A percentile compares a stretch with the other conserved stretches of the same genome.
Evolutionary conservation across 805 yeast genomes (phyloP).

Genomic region (Yarrowia divulgata): DNA sequence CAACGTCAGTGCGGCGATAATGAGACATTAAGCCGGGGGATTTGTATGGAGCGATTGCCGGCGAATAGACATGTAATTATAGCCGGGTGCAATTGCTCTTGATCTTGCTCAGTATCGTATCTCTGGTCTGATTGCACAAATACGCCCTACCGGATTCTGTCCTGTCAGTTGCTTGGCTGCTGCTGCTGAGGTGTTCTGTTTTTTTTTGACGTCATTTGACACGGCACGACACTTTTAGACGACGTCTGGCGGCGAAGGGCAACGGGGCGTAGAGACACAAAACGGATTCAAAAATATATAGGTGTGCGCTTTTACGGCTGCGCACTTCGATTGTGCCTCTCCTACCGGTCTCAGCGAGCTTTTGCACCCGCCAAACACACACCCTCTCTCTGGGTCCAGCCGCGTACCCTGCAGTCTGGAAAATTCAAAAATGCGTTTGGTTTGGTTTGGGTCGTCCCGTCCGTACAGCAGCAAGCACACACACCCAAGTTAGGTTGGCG

Average conservation of each 20-base stretch:
- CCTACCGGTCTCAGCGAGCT: background rate
- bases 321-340: background rate
- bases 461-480: constrained; percentile 22
- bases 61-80: no score
- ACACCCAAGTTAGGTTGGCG: constrained; percentile 23
- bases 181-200: background rate
- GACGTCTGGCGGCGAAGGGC: no score
- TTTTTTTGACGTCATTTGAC: constrained; percentile 19
- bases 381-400: background rate
- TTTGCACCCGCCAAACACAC: background rate
- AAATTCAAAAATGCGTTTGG: constrained; percentile 29
- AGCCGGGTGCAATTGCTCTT: background rate
- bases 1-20: constrained; percentile 26
- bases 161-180: constrained; percentile 4
- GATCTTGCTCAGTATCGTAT: no score
- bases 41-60: background rate
- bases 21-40: constrained; percentile 20
- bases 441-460: background rate
- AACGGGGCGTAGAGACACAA: no score
- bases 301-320: no score
- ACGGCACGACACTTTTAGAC: background rate
- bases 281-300: background rate
- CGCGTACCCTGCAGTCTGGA: constrained; percentile 24
- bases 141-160: no score
- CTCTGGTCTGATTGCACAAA: no score